These are phyloP conservation scores for Parasitella parasitica DNA, from an alignment of 371 early-diverging fungal genomes.

Conservation along the genomic window DNA sequence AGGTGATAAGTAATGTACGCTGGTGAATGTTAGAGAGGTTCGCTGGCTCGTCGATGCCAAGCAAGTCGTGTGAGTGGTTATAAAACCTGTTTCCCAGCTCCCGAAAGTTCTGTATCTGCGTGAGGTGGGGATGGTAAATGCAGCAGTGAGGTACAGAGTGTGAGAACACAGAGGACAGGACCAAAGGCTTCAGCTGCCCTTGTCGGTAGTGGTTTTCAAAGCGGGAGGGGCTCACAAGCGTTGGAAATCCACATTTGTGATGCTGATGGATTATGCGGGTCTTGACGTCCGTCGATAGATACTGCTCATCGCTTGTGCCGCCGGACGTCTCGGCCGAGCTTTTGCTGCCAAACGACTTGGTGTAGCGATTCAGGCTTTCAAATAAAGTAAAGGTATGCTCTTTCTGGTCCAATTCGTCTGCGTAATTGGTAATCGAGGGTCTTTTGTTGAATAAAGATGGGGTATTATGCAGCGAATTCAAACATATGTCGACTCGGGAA, in stretches of 20 bases:
- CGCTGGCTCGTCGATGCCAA: conserved; percentile 28
- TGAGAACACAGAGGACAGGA: conserved; percentile 27
- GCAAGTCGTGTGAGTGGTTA: conserved; percentile 26
- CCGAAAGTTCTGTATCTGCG: conserved; percentile 26
- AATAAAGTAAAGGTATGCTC: conserved; percentile 28
- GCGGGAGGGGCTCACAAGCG: conserved; percentile 25
- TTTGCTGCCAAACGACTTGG: background rate
- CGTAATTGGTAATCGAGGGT: background rate
- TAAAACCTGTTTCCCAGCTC: conserved; percentile 29
- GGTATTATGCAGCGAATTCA: background rate
- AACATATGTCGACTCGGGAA: background rate
- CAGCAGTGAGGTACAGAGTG: conserved; percentile 32
- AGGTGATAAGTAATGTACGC: conserved; percentile 27
- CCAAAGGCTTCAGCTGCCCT: conserved; percentile 22
- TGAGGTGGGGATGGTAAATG: conserved; percentile 31
- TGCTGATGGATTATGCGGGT: conserved; percentile 26
- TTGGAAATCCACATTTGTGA: conserved; percentile 36
- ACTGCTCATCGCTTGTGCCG: background rate
- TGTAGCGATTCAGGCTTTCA: conserved; percentile 27
- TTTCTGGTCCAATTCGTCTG: background rate
- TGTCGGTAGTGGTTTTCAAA: conserved; percentile 28
- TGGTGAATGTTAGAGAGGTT: conserved; percentile 34
- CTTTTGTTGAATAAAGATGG: background rate
- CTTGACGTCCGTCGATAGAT: conserved; percentile 21
- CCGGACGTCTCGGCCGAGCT: background rate